A percentile compares a stretch with the other conserved stretches of the same genome.
These are phyloP conservation scores for Isochrysis galbana DNA, from an alignment of 78 protist species.

Conservation along the genomic window DNA sequence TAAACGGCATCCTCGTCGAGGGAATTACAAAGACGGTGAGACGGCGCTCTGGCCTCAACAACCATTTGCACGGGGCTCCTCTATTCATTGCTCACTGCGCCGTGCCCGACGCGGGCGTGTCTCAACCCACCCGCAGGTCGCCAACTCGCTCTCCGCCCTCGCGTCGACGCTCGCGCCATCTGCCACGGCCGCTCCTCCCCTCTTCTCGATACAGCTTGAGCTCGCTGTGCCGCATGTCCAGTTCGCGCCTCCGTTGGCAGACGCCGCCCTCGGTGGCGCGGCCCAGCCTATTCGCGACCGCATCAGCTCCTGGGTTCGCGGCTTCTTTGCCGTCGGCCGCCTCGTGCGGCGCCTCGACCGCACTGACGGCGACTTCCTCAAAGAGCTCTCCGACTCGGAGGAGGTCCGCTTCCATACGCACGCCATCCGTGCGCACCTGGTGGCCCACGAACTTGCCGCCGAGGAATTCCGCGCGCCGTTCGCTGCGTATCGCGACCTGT, in stretches of 20 bases:
- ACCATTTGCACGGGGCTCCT: too few species aligned
- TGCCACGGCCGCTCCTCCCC: too few species aligned
- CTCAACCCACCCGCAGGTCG: too few species aligned
- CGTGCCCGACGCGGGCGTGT: too few species aligned
- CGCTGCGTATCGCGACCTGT: conserved; percentile 26
- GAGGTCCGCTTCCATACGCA: background rate
- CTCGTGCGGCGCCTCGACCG: conserved; percentile 56
- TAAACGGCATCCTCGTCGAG: conserved; percentile 44
- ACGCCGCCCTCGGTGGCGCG: background rate
- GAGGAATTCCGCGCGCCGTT: background rate
- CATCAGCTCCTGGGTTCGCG: conserved; percentile 12
- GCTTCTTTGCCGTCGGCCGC: conserved; percentile 25
- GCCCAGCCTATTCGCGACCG: background rate
- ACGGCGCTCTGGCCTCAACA: too few species aligned
- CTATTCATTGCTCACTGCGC: too few species aligned
- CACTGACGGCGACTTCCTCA: conserved; percentile 49
- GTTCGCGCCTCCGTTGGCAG: background rate
- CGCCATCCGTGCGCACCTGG: background rate
- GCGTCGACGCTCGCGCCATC: too few species aligned
- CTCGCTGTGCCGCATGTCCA: background rate
- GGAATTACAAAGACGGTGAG: too few species aligned
- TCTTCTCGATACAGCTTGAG: conserved; percentile 48
- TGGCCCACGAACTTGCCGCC: background rate
- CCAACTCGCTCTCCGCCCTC: too few species aligned
- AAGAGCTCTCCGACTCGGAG: conserved; percentile 15